Evolutionary conservation across 2,329 filamentous ascomycete species (phyloP), one percentile per base, ranked within the genome.

Genomic region (Aspergillus sp.): DNA sequence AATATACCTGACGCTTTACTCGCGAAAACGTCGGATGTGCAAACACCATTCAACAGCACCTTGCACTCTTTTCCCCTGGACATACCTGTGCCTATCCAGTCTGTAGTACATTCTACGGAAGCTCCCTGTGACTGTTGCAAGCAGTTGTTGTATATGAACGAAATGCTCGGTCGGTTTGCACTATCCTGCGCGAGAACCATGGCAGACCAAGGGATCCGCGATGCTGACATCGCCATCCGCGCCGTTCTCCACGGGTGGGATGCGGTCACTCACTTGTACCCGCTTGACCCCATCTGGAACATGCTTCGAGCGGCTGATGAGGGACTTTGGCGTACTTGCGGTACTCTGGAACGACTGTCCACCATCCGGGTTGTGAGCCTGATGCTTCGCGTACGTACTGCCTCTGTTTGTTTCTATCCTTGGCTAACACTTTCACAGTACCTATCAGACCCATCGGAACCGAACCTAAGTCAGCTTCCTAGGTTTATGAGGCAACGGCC

Each of bases 201-300:
- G 31, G 38, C 52, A 5, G 48, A 64, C 23, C 62, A 62, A 38
- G 30, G 59, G 30, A 49, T 43, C 11, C 41, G 55, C 22, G 62
- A 64, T 28, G 30, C 31, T 11, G 62, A 64, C 19, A 62, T 64
- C 19, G 52, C 62, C 15, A 62, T 64, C 13, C 51, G 59, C 13
- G 56, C 62, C 8, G 41, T 62, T 1, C 25, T 64, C 17, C 51
- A 64, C n/a, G 59, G 62, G 0, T 64, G 62, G 59, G 53, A 61
- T 7, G 31, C 57, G 1, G 56, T 62, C 19, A 48, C 17, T 8
- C 49, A 56, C 43, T 15, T 57, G 13, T 57, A 62, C 45, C 47
- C 59, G 3, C 31, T 62, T 3, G 59, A 62, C 47, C 43, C 52
- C n/a, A 48, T 60, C 17, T 64, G 59, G 59, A 51, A 47, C 7